Conservation (phyloP, 257 asterid genomes). For the Gardenia jasminoides region DNA sequence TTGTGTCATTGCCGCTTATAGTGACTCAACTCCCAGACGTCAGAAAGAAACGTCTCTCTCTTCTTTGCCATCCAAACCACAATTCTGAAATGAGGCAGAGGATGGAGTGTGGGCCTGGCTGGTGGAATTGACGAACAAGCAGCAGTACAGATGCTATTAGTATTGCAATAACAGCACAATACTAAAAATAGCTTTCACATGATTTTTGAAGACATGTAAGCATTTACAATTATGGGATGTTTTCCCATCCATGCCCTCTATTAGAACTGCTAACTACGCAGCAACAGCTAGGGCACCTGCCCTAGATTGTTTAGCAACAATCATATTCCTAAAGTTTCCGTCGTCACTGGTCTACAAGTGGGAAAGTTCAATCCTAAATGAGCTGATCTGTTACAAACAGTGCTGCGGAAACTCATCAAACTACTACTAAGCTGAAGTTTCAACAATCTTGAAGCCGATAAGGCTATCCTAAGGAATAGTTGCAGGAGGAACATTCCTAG, state of each 20-base stretch:
- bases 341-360: slow-evolving; percentile 2
- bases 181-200: neutral
- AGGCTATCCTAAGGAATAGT: neutral
- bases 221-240: slow-evolving; percentile 11
- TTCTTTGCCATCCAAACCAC: neutral
- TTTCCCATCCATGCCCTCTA: slow-evolving; percentile 7
- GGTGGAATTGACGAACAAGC: neutral
- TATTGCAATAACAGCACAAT: neutral
- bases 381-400: slow-evolving; percentile 5
- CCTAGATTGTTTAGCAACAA: neutral
- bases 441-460: slow-evolving; percentile 7
- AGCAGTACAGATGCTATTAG: neutral
- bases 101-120: neutral
- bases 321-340: neutral
- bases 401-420: neutral
- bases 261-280: neutral
- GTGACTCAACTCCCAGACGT: too few relatives aligned
- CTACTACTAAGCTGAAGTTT: neutral
- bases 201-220: neutral
- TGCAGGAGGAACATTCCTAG: neutral
- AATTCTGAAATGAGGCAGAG: neutral
- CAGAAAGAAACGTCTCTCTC: too few relatives aligned
- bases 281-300: slow-evolving; percentile 7
- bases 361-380: neutral
- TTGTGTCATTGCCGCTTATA: too few relatives aligned